These are phyloP conservation scores for Leccinum boreale DNA, from an alignment of 768 basidiomycete genomes.

Conservation along the genomic window DNA sequence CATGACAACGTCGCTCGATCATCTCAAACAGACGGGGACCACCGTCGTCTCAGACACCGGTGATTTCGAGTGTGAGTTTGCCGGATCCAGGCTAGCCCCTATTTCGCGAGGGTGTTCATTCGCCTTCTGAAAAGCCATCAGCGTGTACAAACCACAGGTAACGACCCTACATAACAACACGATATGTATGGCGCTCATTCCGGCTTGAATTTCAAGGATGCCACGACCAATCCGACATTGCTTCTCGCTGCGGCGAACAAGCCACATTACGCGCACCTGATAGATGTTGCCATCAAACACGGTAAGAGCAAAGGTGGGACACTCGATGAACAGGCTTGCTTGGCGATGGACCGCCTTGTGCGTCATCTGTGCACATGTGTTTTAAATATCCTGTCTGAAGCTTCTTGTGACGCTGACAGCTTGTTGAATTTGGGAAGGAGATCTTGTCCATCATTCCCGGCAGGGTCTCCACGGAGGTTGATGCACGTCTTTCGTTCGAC, in stretches of 20 bases:
- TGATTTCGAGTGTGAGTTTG: conserved; percentile 70
- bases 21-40: conserved; percentile 85
- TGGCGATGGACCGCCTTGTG: conserved; percentile 13
- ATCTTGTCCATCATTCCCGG: conserved; percentile 93
- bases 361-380: background rate
- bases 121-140: conserved; percentile 57
- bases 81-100: conserved; percentile 12
- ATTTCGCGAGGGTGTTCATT: conserved; percentile 3
- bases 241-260: conserved; percentile 91
- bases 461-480: conserved; percentile 96
- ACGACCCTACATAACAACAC: background rate
- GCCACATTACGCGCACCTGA: conserved; percentile 72
- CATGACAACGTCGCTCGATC: conserved; percentile 77
- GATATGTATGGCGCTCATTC: background rate
- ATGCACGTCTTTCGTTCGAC: conserved; percentile 93
- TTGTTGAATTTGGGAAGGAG: conserved; percentile 94
- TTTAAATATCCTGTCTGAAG: background rate
- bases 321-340: conserved; percentile 68
- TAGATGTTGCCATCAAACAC: conserved; percentile 67
- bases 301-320: conserved; percentile 77
- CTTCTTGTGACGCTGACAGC: background rate
- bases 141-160: conserved; percentile 90
- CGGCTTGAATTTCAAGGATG: conserved; percentile 53
- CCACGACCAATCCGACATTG: conserved; percentile 93
- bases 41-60: conserved; percentile 89